Base-by-base conservation (phyloP, 2,329 filamentous ascomycete species). In the Colletotrichum tamarilloi region DNA sequence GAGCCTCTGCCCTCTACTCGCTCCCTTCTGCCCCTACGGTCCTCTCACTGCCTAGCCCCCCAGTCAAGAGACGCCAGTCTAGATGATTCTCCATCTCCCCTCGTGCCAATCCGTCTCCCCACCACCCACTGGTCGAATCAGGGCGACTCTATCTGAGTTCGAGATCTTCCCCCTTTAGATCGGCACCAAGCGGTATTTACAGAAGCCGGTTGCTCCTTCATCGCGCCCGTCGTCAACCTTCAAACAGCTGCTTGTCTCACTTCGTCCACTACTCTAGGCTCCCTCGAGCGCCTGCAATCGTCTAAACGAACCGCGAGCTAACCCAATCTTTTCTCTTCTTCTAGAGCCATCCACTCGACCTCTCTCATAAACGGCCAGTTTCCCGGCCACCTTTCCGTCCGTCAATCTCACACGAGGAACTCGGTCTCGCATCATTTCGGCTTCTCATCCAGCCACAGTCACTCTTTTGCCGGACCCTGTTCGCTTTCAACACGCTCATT, bases 371-470 rank as follows among this genome's bases (percentile, higher is more conserved):
- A 83, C 83, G 79, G 80, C 81, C 82, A 82, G 82, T 80, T 83
- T 81, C 83, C 84, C 85, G 81, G 82, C 83, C 85, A 83, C 80
- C 82, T 82, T 81, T 75, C 42, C 58, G 65, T 77, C 75, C 74
- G 77, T 77, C 76, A 67, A 67, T 77, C 76, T 77, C 79, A 77
- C 75, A 77, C 78, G 74, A 74, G 42, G 62, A 71, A 73, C 73
- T 77, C 77, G 78, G 76, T 77, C 79, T 77, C 81, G 75, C 84
- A 85, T 85, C 83, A 83, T 83, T 80, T 81, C 82, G 83, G 84
- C 84, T 82, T 82, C 81, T 77, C 81, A 83, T 82, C 83, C 84
- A 84, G 85, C 87, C 87, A 86, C 83, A 80, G 86, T 88, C 89
- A 88, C 86, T 91, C 88, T 83, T 90, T 90, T 85, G 78, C 62